Percentiles rank a stretch among this genome's conserved stretches.
phyloP scores from a whole-genome alignment of 164 flowering plant genomes.

The Stephania yunnanensis region DNA sequence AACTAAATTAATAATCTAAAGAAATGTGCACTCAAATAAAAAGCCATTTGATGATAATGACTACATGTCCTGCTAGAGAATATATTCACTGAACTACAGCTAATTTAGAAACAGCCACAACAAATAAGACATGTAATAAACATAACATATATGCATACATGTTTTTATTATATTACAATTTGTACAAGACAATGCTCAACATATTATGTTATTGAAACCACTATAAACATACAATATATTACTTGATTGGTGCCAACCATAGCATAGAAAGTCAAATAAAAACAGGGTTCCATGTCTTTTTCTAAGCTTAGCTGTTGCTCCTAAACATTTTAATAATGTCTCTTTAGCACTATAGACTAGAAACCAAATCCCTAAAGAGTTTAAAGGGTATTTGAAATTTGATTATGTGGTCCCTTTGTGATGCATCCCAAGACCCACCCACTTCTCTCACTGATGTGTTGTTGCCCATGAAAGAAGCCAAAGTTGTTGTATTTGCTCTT shows the following conservation, averaged over 20 bases:
- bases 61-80: slow-evolving; percentile 24
- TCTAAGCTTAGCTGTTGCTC: slow-evolving; percentile 40
- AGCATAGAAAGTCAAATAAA: slow-evolving; percentile 29
- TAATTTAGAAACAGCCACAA: slow-evolving; percentile 13
- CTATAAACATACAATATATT: neutral
- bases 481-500: slow-evolving; percentile 15
- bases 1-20: neutral
- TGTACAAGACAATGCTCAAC: neutral
- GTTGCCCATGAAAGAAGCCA: slow-evolving; percentile 24
- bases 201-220: slow-evolving; percentile 5
- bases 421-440: slow-evolving; percentile 31
- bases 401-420: slow-evolving; percentile 25
- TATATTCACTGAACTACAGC: slow-evolving; percentile 22
- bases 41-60: slow-evolving; percentile 21
- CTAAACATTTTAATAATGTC: slow-evolving; percentile 14
- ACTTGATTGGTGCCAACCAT: slow-evolving; percentile 15
- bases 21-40: slow-evolving; percentile 3
- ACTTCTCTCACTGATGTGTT: slow-evolving; percentile 16
- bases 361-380: slow-evolving; percentile 10
- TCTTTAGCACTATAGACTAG: slow-evolving; percentile 6
- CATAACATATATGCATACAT: neutral
- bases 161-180: neutral
- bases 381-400: slow-evolving; percentile 5
- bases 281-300: slow-evolving; percentile 34
- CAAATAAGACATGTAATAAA: neutral